Evolutionary conservation across 768 basidiomycete species (phyloP).

Genomic region (Phanerodontia chrysosporium): DNA sequence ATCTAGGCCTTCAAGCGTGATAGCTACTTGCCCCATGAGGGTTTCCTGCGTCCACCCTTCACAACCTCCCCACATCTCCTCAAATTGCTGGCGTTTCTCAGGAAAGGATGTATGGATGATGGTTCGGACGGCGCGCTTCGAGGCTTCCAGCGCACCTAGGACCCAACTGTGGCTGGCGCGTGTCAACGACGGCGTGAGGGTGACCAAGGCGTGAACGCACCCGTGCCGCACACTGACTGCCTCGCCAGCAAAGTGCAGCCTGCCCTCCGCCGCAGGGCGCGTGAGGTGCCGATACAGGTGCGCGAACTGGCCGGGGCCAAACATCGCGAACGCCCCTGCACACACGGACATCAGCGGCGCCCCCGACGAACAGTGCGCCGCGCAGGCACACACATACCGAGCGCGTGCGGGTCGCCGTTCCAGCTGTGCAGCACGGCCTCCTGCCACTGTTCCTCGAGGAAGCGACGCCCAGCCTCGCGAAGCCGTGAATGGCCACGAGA

Average conservation of each 20-base stretch:
- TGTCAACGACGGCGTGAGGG: neutral
- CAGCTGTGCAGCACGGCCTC: constrained; percentile 31
- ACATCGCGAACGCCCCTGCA: constrained; percentile 36
- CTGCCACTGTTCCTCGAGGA: constrained; percentile 26
- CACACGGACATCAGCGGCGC: no score
- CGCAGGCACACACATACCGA: constrained; percentile 26
- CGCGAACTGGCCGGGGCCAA: constrained; percentile 36
- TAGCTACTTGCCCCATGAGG: no score
- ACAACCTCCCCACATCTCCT: constrained; percentile 24
- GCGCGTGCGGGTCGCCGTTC: constrained; percentile 26
- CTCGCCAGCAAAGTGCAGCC: constrained; percentile 35
- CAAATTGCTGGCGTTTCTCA: constrained; percentile 16
- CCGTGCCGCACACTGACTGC: constrained; percentile 33
- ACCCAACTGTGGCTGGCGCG: constrained; percentile 29
- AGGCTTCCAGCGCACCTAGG: constrained; percentile 34
- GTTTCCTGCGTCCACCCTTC: constrained; percentile 6
- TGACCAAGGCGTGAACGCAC: constrained; percentile 9
- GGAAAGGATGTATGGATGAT: constrained; percentile 7
- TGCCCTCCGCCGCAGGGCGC: constrained; percentile 26
- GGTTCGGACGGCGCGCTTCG: constrained; percentile 30
- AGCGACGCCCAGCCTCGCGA: constrained; percentile 22
- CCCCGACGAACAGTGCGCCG: no score
- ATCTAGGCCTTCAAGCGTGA: no score
- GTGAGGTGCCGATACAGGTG: constrained; percentile 29
- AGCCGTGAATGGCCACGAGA: constrained; percentile 6